These are phyloP conservation scores for Thraustochytrium striatum DNA, from an alignment of 352 stramenopile species.

Conservation along the genomic window DNA sequence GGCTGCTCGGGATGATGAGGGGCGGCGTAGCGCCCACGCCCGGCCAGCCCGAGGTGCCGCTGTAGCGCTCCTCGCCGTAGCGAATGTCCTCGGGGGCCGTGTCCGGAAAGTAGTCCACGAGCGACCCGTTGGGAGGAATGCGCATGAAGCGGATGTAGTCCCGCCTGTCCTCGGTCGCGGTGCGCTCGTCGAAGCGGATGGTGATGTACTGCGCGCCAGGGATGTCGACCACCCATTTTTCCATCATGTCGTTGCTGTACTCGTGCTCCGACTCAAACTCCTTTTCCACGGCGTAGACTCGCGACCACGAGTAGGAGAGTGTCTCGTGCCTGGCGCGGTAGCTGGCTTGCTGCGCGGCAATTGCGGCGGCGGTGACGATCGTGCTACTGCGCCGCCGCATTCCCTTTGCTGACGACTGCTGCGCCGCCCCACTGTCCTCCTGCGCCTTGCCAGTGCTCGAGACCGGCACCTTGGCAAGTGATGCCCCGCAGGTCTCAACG, in stretches of 20 bases:
- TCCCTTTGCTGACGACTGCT: background rate
- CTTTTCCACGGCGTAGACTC: background rate
- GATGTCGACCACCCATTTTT: constrained; percentile 1
- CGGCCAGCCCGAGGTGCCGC: background rate
- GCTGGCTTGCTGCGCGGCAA: constrained; percentile 20
- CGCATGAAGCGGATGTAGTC: constrained; percentile 23
- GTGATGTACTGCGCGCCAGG: background rate
- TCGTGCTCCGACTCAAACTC: constrained; percentile 13
- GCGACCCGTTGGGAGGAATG: background rate
- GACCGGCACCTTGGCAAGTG: background rate
- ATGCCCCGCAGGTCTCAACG: background rate
- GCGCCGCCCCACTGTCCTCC: background rate
- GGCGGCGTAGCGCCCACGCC: background rate
- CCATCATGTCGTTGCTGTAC: constrained; percentile 4
- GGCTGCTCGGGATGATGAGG: constrained; percentile 8
- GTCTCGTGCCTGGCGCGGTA: background rate
- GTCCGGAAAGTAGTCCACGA: background rate
- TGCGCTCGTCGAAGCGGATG: constrained; percentile 1
- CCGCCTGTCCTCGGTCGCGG: background rate
- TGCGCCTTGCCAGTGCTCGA: background rate
- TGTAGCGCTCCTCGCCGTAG: constrained; percentile 27
- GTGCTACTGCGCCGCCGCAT: constrained; percentile 23
- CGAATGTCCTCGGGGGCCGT: background rate
- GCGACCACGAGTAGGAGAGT: background rate
- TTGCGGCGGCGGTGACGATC: constrained; percentile 28